Percentiles rank a stretch among this genome's conserved stretches.
These are phyloP conservation scores for Gonapodya sp. DNA, from an alignment of 192 early-diverging fungal species.

Conservation along the genomic window DNA sequence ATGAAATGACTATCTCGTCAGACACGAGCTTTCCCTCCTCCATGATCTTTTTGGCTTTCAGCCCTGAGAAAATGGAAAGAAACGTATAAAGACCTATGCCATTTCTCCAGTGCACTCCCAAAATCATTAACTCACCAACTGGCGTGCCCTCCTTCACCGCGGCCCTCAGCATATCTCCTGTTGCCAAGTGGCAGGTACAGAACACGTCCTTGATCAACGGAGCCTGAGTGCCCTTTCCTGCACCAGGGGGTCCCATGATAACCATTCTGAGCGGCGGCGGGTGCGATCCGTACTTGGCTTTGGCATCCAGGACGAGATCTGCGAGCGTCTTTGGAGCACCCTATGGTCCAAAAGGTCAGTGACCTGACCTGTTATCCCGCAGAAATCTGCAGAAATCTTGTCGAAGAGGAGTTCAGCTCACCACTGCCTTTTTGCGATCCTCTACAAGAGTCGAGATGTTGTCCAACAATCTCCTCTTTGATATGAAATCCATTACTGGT, in stretches of 20 bases:
- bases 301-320: conserved; percentile 3
- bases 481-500: neutral
- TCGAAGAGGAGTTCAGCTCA: neutral
- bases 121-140: conserved; percentile 3
- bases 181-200: conserved; percentile 96
- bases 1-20: conserved; percentile 96
- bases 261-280: conserved; percentile 41
- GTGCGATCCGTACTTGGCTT: neutral
- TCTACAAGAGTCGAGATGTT: neutral
- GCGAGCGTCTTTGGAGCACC: neutral
- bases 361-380: neutral
- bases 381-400: neutral
- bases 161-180: conserved; percentile 93
- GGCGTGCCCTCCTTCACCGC: conserved; percentile 80
- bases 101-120: too few relatives aligned
- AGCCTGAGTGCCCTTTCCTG: conserved; percentile 90
- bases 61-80: neutral
- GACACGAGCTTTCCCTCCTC: conserved; percentile 92
- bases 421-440: neutral
- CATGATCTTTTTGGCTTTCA: conserved; percentile 98
- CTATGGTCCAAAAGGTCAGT: too few relatives aligned
- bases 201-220: conserved; percentile 91
- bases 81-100: too few relatives aligned
- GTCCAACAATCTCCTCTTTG: neutral
- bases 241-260: conserved; percentile 88